A percentile compares a stretch with the other conserved stretches of the same genome.
These are phyloP conservation scores for Cutaneotrichosporon cavernicola DNA, from an alignment of 1,284 basidiomycete genomes.

Conservation along the genomic window DNA sequence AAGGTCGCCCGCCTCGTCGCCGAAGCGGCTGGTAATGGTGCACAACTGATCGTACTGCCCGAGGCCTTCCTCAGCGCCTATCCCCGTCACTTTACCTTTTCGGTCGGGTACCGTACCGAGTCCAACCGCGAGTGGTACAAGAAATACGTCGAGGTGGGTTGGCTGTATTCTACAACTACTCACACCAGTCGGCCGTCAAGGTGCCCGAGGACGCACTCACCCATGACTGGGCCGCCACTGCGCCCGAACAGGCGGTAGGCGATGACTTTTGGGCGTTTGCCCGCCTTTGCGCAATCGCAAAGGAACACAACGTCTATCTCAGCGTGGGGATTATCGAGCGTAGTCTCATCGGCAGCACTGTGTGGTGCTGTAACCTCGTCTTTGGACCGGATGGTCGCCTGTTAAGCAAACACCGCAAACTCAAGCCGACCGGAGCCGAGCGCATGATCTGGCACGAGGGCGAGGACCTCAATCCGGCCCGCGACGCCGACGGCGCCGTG, in stretches of 20 bases:
- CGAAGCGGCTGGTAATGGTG: constrained; percentile 59
- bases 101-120: constrained; percentile 33
- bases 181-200: constrained; percentile 23
- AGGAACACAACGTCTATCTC: constrained; percentile 50
- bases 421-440: constrained; percentile 69
- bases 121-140: constrained; percentile 40
- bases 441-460: constrained; percentile 67
- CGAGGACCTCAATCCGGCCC: constrained; percentile 51
- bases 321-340: constrained; percentile 69
- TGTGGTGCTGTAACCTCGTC: constrained; percentile 69
- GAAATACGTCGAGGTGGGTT: constrained; percentile 53
- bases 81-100: constrained; percentile 42
- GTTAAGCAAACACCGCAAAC: constrained; percentile 67
- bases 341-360: constrained; percentile 60
- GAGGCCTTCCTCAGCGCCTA: constrained; percentile 61
- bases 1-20: constrained; percentile 60
- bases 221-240: constrained; percentile 22
- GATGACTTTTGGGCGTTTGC: constrained; percentile 29
- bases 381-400: constrained; percentile 61
- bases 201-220: constrained; percentile 29
- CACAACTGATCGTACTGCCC: constrained; percentile 66
- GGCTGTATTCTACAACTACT: not conserved
- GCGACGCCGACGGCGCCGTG: constrained; percentile 12
- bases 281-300: constrained; percentile 22
- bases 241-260: not conserved